Base-by-base conservation (phyloP, 805 yeast species). In the Wickerhamomyces subpelliculosus region DNA sequence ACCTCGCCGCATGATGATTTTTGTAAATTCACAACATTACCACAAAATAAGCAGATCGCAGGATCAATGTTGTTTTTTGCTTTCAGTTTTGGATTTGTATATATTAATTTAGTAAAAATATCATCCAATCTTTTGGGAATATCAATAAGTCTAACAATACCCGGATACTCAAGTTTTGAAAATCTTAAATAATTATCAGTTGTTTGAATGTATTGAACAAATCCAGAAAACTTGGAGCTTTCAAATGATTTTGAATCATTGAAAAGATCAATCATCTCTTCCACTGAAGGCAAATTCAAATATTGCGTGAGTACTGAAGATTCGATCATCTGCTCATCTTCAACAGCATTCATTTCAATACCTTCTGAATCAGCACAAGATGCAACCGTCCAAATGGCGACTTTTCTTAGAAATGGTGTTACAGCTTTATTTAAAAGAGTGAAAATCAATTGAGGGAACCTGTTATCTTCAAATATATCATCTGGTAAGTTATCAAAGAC, bases 41-140 rank as follows among this genome's bases (percentile, higher is more conserved):
- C 93, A 61, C 98, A 93, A 44, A 80, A 81, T 38, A 90, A 61
- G 52, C 98, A 90, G 9, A 90, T 65, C 0, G 95, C 96, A 0
- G 95, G 93, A 46, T 89, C 95, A 4, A 61, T 44, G 0, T 70
- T 65, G 14, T 70, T 23, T 65, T 68, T 49, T 55, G 61, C 18
- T 12, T 64, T 63, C 31, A 61, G 55, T 18, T 62, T 64, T 33
- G 62, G 60, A 20, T 66, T 67, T 50, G 63, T 66, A 45, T 75
- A 72, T 39, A 75, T 66, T 38, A 73, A 65, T 27, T 72, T 65
- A 4, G 85, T 79, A 61, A 83, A 85, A 45, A 87, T 78, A 27
- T 64, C 67, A 52, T 83, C 89, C 42, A 86, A 59, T 36, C 83
- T 68, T 3, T 62, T 57, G 0, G 96, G 96, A 14, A 88, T 65